Evolutionary conservation across 305 asterid genomes (phyloP), one percentile per base, ranked within the genome.

Genomic region (Solanum hybrid): DNA sequence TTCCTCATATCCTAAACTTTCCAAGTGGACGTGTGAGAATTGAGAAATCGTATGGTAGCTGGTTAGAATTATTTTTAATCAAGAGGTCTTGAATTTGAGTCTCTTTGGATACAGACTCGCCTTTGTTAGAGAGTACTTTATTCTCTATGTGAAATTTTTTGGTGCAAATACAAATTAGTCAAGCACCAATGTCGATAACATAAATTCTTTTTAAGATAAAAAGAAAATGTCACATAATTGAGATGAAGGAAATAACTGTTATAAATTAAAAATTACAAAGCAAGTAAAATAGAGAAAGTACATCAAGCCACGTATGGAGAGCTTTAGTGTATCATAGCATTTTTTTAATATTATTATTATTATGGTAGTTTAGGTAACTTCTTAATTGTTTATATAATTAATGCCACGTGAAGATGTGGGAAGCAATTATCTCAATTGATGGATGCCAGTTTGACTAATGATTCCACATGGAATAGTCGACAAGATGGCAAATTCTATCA

Each of bases 1-100:
- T 91, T 92, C 90, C 90, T 10, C 32, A 86, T 71, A 42, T 89
- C 46, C 26, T 77, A 42, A 89, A 75, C 93, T 91, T 73, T 46
- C 72, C 26, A 73, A 10, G 32, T 78, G 64, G 79, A 12, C 72
- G 11, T 51, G 66, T 51, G 0, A 51, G 66, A 16, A 16, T 0
- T 51, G 9, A 16, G n/a, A 2, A 51, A 16, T 51, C n/a, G 9
- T 5, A 14, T 51, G 1, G 0, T 13, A 46, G 20, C 2, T 46
- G 1, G 3, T 46, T 46, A 46, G 1, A 46, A 46, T 46, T 2
- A 46, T 46, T 0, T 2, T 46, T 14, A 46, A 46, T 0, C 0
- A 14, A 14, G 7, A 46, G 0, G 22, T 46, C 60, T 56, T 0
- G 24, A 6, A 20, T 56, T 56, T 0, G 24, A 56, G 24, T 20